Percentiles rank a stretch among this genome's conserved stretches.
Conservation (phyloP, 441 rosid genomes). For the Hypseocharis bilobata region DNA sequence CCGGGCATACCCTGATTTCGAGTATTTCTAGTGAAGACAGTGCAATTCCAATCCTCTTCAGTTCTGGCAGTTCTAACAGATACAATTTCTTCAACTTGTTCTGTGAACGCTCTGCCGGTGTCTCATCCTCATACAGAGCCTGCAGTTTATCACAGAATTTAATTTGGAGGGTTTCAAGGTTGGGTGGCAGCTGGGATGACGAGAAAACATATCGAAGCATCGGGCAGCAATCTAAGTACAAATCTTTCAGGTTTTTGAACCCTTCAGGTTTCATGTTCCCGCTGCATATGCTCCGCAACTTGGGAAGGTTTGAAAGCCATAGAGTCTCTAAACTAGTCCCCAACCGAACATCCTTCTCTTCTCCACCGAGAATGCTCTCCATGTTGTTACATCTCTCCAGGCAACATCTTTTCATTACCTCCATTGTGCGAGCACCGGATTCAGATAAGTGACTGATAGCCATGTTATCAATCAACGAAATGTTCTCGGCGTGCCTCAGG, state of each 20-base stretch:
- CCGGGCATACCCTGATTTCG: conserved; percentile 22
- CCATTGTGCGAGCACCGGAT: conserved; percentile 18
- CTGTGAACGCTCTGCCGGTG: conserved; percentile 5
- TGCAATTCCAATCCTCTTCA: conserved; percentile 23
- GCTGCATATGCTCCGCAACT: conserved; percentile 21
- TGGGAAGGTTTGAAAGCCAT: conserved; percentile 34
- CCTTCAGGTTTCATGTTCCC: conserved; percentile 11
- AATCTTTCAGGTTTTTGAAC: conserved; percentile 28
- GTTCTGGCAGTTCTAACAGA: conserved; percentile 35
- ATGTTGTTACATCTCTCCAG: conserved; percentile 31
- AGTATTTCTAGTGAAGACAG: background rate
- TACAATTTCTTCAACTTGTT: conserved; percentile 22
- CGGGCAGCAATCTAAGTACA: conserved; percentile 43
- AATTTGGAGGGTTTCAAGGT: conserved; percentile 29
- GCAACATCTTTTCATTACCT: conserved; percentile 31
- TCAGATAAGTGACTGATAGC: conserved; percentile 23
- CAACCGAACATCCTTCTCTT: conserved; percentile 16
- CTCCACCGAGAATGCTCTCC: conserved; percentile 22
- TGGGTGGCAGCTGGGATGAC: conserved; percentile 25
- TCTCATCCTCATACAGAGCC: conserved; percentile 15
- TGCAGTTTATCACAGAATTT: conserved; percentile 36
- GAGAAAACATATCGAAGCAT: conserved; percentile 27
- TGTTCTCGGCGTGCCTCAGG: conserved; percentile 25
- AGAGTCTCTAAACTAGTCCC: conserved; percentile 29
- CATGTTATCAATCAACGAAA: conserved; percentile 29